Base-by-base conservation (phyloP, 805 yeast genomes). In the Nakazawaea ishiwadae region DNA sequence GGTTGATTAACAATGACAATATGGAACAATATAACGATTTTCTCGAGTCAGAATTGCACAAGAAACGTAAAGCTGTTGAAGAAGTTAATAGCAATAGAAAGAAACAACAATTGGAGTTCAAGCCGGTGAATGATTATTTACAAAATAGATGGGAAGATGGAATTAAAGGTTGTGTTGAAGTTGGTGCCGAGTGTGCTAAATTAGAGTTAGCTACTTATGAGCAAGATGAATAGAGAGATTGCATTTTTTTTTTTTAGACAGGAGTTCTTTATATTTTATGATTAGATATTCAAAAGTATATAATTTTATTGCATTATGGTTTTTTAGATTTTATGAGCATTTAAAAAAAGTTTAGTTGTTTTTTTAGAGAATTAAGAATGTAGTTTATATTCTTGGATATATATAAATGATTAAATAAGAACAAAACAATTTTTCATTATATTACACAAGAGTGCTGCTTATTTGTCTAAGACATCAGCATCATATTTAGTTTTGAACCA, bases 401-500 rank as follows among this genome's bases (percentile, higher is more conserved):
- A 14, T 12, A 28, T 28, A 14, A n/a, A 28, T 28, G 16, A 12
- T 28, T 28, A 12, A 14, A 9, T 28, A 8, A 14, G 31, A 28
- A 28, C 31, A 28, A 28, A 14, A 28, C 31, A 4, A 14, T 28
- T 28, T 28, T 31, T 36, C 39, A 35, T 39, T 37, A 27, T 32
- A 39, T 34, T 37, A 17, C 35, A 47, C 39, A 31, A 7, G 10
- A n/a, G n/a, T n/a, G n/a, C 21, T 42, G 58, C 55, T 69, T 81
- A 82, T 73, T 84, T 83, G 77, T 81, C 77, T 71, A 84, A 75
- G 65, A 93, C 99, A 63, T 89, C 95, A 69, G 99, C 99, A 75
- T 93, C 99, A 82, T 91, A 93, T 81, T 85, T 93, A 74, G 89
- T 93, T 84, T 93, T 93, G 93, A 93, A 93, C 99, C 99, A 93